Evolutionary conservation across 495 filamentous ascomycete species (phyloP).

Genomic region (Neurospora sp.): DNA sequence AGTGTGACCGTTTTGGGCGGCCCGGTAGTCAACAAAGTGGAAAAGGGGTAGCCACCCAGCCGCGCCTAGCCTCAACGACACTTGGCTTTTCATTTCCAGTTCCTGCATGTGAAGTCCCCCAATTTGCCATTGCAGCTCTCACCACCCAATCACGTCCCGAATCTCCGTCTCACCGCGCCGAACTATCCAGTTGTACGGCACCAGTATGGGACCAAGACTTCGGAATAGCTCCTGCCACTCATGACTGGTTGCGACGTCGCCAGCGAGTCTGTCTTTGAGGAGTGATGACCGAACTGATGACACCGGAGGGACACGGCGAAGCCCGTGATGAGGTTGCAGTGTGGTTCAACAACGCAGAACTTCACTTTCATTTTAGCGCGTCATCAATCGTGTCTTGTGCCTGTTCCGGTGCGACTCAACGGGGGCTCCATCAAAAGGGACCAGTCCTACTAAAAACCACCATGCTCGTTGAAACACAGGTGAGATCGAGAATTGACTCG

Average conservation of each 20-base stretch:
- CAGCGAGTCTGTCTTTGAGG: neutral
- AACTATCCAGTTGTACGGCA: neutral
- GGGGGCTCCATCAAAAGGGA: neutral
- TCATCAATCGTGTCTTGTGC: neutral
- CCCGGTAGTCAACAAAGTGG: neutral
- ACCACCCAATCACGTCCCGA: constrained; percentile 12
- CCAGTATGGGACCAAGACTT: constrained; percentile 3
- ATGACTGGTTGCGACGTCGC: neutral
- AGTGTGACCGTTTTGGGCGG: neutral
- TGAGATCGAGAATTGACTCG: neutral
- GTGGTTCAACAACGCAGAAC: neutral
- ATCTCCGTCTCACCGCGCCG: neutral
- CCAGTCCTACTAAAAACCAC: neutral
- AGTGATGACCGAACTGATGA: neutral
- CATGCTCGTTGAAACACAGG: neutral
- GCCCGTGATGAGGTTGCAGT: neutral
- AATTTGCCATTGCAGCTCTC: constrained; percentile 4
- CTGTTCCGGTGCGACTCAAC: neutral
- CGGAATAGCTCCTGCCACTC: constrained; percentile 1
- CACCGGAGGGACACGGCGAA: neutral
- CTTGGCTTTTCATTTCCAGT: constrained; percentile 20
- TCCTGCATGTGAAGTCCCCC: constrained; percentile 22
- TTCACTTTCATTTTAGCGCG: neutral
- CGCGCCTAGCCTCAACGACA: constrained; percentile 2
- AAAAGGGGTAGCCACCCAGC: constrained; percentile 15